A percentile compares a stretch with the other conserved stretches of the same genome.
phyloP scores from a whole-genome alignment of 176 grass and related monocot genomes.

The Oropetium thomaeum region DNA sequence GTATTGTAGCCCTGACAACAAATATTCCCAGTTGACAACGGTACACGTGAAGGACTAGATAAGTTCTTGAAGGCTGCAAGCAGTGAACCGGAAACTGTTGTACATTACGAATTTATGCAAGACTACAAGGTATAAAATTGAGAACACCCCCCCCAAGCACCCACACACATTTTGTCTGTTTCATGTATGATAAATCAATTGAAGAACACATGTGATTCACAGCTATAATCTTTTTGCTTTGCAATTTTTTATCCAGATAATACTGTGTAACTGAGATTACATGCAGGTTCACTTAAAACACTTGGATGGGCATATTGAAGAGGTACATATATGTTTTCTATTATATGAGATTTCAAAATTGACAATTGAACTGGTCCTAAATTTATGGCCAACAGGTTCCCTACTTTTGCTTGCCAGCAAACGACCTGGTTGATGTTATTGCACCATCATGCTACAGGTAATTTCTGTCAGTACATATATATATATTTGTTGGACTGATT shows the following conservation, averaged over 20 bases:
- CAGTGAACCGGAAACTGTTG: conserved; percentile 84
- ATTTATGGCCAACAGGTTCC: conserved; percentile 64
- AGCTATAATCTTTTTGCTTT: not conserved
- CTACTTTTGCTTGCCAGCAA: conserved; percentile 94
- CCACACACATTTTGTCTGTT: not conserved
- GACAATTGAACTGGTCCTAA: not conserved
- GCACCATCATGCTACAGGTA: conserved; percentile 98
- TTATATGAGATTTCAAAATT: conserved; percentile 11
- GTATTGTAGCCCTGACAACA: conserved; percentile 17
- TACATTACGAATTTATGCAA: conserved; percentile 99
- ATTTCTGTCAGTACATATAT: not conserved
- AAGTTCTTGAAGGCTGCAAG: conserved; percentile 93
- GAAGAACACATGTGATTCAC: not conserved
- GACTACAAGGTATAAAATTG: conserved; percentile 76
- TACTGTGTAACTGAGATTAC: conserved; percentile 22
- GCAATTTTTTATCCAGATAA: not conserved
- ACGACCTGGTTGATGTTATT: conserved; percentile 96
- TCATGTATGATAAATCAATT: not conserved
- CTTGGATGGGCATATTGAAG: conserved; percentile 95
- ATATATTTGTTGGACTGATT: not conserved
- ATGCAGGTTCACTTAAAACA: conserved; percentile 96
- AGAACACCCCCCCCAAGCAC: not conserved
- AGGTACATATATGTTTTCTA: conserved; percentile 43
- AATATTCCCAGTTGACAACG: conserved; percentile 77
- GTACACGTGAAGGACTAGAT: conserved; percentile 82